phyloP scores from a whole-genome alignment of 768 basidiomycete species.

The Cystofilobasidium bisporidii region DNA sequence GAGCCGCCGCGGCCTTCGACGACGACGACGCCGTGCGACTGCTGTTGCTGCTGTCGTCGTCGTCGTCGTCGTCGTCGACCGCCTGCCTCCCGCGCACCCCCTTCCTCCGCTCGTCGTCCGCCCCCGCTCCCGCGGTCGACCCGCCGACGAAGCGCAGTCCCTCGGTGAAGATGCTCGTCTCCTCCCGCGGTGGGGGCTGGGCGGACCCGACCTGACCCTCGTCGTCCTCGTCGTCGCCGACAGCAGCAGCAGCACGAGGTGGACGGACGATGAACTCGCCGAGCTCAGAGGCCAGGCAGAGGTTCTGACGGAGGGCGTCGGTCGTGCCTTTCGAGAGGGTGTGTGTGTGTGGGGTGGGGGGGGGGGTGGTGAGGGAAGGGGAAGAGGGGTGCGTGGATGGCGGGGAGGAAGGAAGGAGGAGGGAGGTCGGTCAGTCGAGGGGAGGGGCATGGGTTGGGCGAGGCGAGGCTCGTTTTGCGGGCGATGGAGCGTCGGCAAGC shows the following conservation, averaged over 20 bases:
- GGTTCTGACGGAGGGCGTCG: constrained; percentile 58
- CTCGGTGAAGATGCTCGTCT: constrained; percentile 82
- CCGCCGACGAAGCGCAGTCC: constrained; percentile 45
- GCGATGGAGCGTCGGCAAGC: constrained; percentile 36
- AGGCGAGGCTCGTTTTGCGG: background rate
- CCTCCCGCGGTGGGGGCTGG: constrained; percentile 42
- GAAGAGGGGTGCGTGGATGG: too few relatives aligned
- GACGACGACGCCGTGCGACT: too few relatives aligned
- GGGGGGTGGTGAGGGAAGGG: constrained; percentile 25
- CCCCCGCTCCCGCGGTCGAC: too few relatives aligned
- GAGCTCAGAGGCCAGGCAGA: constrained; percentile 59
- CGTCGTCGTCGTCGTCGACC: constrained; percentile 3
- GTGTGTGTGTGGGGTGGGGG: too few relatives aligned
- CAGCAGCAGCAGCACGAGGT: constrained; percentile 42
- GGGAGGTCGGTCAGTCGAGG: background rate
- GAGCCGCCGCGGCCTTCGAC: too few relatives aligned
- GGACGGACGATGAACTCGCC: constrained; percentile 84
- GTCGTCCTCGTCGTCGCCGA: constrained; percentile 40
- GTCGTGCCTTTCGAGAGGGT: constrained; percentile 51
- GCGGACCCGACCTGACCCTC: background rate
- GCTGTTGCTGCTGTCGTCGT: too few relatives aligned
- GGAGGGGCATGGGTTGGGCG: background rate
- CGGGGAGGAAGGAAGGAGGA: constrained; percentile 29
- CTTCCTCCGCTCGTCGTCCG: background rate
- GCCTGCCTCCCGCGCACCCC: background rate